Conservation (phyloP, 192 early-diverging fungal species). For the Umbelopsis sp. region DNA sequence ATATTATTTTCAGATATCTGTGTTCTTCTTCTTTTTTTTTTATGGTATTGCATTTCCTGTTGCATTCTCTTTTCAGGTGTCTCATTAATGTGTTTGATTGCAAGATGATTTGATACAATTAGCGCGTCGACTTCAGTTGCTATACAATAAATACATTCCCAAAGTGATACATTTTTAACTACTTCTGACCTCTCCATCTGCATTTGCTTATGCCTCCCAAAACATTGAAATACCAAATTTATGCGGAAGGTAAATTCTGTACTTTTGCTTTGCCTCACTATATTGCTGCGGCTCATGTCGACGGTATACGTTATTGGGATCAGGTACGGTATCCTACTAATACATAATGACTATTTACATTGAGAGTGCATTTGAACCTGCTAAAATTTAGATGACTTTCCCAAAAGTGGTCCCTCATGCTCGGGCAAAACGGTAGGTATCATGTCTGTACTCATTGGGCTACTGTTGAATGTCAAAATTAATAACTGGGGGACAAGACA, state of each 20-base stretch:
- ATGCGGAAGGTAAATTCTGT: no score
- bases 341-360: background rate
- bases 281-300: conserved; percentile 6
- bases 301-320: conserved; percentile 40
- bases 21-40: background rate
- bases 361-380: background rate
- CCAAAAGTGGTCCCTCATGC: conserved; percentile 66
- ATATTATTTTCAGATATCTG: background rate
- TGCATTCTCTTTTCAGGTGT: background rate
- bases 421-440: conserved; percentile 68
- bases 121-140: background rate
- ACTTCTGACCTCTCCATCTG: background rate
- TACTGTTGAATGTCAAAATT: background rate
- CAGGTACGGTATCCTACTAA: conserved; percentile 24
- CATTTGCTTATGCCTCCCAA: no score
- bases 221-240: no score
- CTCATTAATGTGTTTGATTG: background rate
- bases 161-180: background rate
- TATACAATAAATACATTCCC: background rate
- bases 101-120: background rate
- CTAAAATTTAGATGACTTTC: background rate
- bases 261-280: no score
- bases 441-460: background rate
- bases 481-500: conserved; percentile 44
- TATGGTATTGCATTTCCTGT: background rate